Base-by-base conservation (phyloP, 2,329 filamentous ascomycete genomes). In the Clarireedia sp. region DNA sequence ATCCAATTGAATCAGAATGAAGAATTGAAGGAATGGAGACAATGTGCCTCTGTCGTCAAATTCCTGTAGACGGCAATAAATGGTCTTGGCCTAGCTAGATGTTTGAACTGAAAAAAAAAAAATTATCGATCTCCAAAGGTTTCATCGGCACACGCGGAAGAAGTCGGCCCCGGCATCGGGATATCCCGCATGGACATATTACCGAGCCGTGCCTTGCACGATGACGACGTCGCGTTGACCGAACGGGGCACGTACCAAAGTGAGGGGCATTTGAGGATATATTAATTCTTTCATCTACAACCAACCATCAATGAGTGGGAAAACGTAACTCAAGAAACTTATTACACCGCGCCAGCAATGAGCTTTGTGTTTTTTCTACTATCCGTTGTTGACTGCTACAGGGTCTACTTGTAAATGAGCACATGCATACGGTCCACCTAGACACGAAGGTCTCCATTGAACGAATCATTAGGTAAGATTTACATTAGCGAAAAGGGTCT, bases 1-100 rank as follows among this genome's bases (percentile, higher is more conserved):
- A 41, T 19, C 52, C 29, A 43, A 29, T 50, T 43, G 33, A 49
- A 36, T 43, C 52, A 54, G 43, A 49, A 17, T 49, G 46, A 49
- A 50, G 23, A 23, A 10, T 54, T 54, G 37, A 23, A 40, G 46
- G 49, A 10, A 37, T 41, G n/a, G 5, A 41, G 29, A 33, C 3
- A 33, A 33, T 33, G 3, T 33, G 12, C 9, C 29, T 12, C 29
- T 12, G 10, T 33, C 29, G 29, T 33, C 29, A 33, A 33, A 10
- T 10, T 33, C 29, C 12, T 12, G 10, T 10, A 12, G 29, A 33
- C 29, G 9, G 29, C 9, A 33, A 33, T 12, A 12, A 41, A 41
- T 41, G 7, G 12, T 21, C 12, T 8, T 14, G 17, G 10, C 8
- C 2, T 23, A 17, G 17, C 29, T 33, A 21, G 41, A 23, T 6